These are phyloP conservation scores for Aphanomyces invadans DNA, from an alignment of 352 stramenopile genomes.

Conservation along the genomic window DNA sequence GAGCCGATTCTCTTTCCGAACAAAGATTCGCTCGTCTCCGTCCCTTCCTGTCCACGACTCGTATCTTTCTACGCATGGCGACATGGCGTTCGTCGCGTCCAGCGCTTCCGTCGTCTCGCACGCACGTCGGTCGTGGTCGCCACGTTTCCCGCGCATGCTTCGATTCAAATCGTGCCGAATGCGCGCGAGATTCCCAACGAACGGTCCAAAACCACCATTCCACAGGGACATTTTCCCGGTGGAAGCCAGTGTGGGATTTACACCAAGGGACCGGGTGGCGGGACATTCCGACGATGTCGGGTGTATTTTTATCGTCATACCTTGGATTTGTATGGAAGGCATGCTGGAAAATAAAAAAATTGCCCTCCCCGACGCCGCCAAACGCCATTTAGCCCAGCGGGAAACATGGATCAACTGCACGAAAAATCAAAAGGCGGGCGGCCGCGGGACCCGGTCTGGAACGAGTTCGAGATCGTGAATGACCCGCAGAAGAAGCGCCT, in stretches of 20 bases:
- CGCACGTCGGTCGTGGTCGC: background rate
- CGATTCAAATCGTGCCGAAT: background rate
- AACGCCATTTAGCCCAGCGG: constrained; percentile 5
- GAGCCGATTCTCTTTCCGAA: too few species aligned
- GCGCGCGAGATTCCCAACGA: background rate
- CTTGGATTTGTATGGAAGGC: background rate
- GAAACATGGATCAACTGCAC: constrained; percentile 12
- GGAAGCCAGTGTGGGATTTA: background rate
- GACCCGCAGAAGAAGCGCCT: constrained; percentile 3
- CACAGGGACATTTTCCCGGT: too few species aligned
- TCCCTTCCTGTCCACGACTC: too few species aligned
- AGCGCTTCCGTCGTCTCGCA: background rate
- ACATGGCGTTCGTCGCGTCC: too few species aligned
- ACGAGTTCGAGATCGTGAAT: constrained; percentile 15
- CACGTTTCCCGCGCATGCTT: background rate
- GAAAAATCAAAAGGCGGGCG: constrained; percentile 22
- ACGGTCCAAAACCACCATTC: background rate
- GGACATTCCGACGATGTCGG: background rate
- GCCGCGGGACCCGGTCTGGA: constrained; percentile 20
- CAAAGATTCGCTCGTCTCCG: too few species aligned
- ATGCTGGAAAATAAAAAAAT: background rate
- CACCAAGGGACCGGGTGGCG: background rate
- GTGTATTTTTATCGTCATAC: background rate
- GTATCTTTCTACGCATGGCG: too few species aligned
- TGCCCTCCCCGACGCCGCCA: background rate